Conservation (phyloP, 31 red algal genomes). For the Endocladia muricata region DNA sequence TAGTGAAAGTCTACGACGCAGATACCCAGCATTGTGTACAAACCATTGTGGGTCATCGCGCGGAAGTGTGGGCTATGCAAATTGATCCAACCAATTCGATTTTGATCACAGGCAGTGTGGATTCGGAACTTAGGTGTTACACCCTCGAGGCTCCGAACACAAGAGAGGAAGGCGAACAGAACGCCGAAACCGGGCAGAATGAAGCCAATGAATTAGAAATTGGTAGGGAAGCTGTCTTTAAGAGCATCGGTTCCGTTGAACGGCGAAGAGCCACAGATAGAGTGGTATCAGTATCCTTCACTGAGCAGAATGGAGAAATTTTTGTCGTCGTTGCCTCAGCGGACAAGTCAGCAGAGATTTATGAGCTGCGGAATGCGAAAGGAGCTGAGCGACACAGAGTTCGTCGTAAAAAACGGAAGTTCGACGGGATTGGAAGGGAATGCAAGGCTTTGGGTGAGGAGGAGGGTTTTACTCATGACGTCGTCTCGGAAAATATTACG, state of each 20-base stretch:
- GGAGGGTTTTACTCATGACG: constrained; percentile 2
- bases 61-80: background rate
- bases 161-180: too few relatives aligned
- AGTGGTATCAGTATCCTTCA: constrained; percentile 19
- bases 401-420: constrained; percentile 45
- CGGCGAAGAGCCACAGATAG: constrained; percentile 14
- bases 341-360: constrained; percentile 67
- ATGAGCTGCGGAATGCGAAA: constrained; percentile 18
- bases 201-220: background rate
- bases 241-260: constrained; percentile 15
- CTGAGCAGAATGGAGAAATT: background rate
- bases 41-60: background rate
- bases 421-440: constrained; percentile 17
- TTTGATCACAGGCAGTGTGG: background rate
- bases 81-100: too few relatives aligned
- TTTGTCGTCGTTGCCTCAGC: constrained; percentile 29
- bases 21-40: background rate
- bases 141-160: background rate
- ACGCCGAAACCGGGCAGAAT: too few relatives aligned
- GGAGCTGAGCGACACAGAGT: constrained; percentile 49
- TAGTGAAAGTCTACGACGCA: background rate
- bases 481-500: background rate
- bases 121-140: background rate
- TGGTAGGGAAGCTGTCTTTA: constrained; percentile 22
- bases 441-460: constrained; percentile 16